phyloP scores from a whole-genome alignment of 805 yeast genomes.

The Candida sanyiensis region DNA sequence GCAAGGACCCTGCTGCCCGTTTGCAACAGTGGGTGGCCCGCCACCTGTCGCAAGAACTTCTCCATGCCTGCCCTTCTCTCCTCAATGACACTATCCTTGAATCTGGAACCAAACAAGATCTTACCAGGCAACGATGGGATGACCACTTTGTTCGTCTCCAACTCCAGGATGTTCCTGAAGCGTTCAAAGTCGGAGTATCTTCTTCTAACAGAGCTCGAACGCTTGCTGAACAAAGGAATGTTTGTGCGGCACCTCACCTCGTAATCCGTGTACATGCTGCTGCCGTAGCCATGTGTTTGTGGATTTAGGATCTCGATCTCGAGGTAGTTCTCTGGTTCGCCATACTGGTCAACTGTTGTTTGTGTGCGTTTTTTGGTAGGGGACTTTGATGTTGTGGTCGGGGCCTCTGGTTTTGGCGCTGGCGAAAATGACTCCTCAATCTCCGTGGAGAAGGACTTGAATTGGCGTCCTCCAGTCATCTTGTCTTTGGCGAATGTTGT shows the following conservation, averaged over 20 bases:
- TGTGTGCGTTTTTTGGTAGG: slow-evolving; percentile 20
- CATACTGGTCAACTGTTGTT: slow-evolving; percentile 73
- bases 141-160: slow-evolving; percentile 72
- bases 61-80: slow-evolving; percentile 79
- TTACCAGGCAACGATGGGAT: slow-evolving; percentile 93
- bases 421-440: slow-evolving; percentile 19
- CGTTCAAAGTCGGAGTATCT: slow-evolving; percentile 87
- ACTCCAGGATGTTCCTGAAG: slow-evolving; percentile 66
- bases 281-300: slow-evolving; percentile 63
- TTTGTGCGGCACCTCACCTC: slow-evolving; percentile 88
- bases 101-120: slow-evolving; percentile 57
- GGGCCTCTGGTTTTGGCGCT: neutral
- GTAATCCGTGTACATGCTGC: slow-evolving; percentile 82
- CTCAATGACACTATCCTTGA: slow-evolving; percentile 78
- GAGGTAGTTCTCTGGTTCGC: slow-evolving; percentile 89
- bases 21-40: slow-evolving; percentile 91
- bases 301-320: slow-evolving; percentile 86
- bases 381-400: slow-evolving; percentile 10
- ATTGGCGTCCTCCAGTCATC: slow-evolving; percentile 8
- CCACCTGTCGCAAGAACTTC: slow-evolving; percentile 69
- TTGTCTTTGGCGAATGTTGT: neutral
- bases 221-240: slow-evolving; percentile 75
- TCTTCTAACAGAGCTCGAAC: slow-evolving; percentile 66
- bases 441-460: slow-evolving; percentile 28
- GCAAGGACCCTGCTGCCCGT: slow-evolving; percentile 75